These are phyloP conservation scores for Penicillium glabrum DNA, from an alignment of 2,329 filamentous ascomycete species.

Conservation along the genomic window DNA sequence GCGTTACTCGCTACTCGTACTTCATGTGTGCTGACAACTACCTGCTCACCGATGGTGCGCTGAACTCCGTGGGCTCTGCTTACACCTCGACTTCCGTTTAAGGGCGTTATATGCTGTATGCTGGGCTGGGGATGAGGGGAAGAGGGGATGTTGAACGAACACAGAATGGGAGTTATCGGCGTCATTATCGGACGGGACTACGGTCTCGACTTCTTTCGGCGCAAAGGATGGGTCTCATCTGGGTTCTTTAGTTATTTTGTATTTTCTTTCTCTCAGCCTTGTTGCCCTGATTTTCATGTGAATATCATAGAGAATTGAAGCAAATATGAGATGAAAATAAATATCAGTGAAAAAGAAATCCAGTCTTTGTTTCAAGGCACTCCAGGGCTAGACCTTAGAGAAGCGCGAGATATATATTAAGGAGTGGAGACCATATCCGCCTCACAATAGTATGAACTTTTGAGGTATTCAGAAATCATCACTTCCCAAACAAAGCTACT, in stretches of 20 bases:
- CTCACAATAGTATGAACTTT: too few relatives aligned
- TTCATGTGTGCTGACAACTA: conserved; percentile 37
- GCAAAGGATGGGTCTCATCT: not conserved
- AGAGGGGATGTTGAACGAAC: not conserved
- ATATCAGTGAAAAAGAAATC: not conserved
- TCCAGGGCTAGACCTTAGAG: too few relatives aligned
- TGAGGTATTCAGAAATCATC: too few relatives aligned
- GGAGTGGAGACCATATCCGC: too few relatives aligned
- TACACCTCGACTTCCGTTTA: conserved; percentile 22
- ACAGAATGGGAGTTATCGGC: not conserved
- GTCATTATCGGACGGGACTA: not conserved
- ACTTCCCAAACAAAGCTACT: too few relatives aligned
- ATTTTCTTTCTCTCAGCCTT: not conserved
- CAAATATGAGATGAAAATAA: not conserved
- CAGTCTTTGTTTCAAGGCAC: too few relatives aligned
- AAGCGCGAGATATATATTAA: too few relatives aligned
- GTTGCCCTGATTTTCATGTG: not conserved
- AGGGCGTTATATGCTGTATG: not conserved
- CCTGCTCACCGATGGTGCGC: conserved; percentile 25
- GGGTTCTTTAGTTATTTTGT: not conserved
- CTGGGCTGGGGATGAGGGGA: not conserved
- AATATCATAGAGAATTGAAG: not conserved
- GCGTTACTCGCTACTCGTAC: conserved; percentile 46
- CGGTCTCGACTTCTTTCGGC: not conserved
- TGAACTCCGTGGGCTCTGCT: conserved; percentile 32